Percentiles rank a stretch among this genome's conserved stretches.
Conservation (phyloP, 2,329 filamentous ascomycete genomes). For the Aspergillus proliferans region DNA sequence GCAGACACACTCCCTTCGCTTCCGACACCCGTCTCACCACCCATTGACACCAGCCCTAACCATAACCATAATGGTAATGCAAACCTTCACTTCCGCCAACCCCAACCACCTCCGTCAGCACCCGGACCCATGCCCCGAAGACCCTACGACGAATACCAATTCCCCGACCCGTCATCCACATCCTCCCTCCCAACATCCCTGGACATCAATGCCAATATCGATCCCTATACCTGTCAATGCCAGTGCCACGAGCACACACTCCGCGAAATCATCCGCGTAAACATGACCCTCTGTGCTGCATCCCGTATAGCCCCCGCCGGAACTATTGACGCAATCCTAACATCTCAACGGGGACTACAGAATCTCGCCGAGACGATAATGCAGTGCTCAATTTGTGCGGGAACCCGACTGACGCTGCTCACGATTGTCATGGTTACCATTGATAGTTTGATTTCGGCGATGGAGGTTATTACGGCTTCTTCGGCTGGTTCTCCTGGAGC, state of each 20-base stretch:
- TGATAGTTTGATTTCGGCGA: slow-evolving; percentile 20
- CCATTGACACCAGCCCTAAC: neutral
- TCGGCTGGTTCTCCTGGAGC: neutral
- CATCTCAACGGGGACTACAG: slow-evolving; percentile 21
- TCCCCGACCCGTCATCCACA: neutral
- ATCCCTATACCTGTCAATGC: slow-evolving; percentile 10
- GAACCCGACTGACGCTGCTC: slow-evolving; percentile 19
- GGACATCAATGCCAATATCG: neutral
- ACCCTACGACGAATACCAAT: neutral
- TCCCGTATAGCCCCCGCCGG: slow-evolving; percentile 8
- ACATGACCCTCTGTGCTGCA: slow-evolving; percentile 8
- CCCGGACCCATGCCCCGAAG: neutral
- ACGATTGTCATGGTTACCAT: slow-evolving; percentile 26
- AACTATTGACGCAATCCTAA: slow-evolving; percentile 22
- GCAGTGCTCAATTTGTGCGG: slow-evolving; percentile 21
- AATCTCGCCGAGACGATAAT: slow-evolving; percentile 23
- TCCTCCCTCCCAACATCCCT: neutral
- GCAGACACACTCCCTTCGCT: neutral
- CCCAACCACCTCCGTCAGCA: neutral
- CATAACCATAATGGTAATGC: neutral
- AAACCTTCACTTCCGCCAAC: neutral
- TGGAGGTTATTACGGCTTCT: slow-evolving; percentile 16
- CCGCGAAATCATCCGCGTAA: slow-evolving; percentile 18
- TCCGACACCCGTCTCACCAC: neutral
- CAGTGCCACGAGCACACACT: slow-evolving; percentile 19